Percentiles rank a stretch among this genome's conserved stretches.
Evolutionary conservation across 179 eudicot genomes (phyloP).

Genomic region (Kewa caespitosa): DNA sequence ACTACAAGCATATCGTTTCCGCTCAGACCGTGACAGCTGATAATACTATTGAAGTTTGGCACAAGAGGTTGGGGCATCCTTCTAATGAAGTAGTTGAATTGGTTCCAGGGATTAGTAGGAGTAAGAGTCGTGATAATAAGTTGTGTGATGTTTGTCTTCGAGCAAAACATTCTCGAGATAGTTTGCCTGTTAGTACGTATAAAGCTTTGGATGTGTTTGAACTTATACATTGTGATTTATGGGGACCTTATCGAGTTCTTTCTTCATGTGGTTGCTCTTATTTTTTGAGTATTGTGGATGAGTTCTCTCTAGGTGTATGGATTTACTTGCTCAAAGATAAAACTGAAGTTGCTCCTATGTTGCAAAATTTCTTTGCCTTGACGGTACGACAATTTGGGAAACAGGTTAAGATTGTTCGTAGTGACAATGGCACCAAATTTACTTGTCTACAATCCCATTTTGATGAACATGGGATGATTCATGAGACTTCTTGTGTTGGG

Average conservation of each 20-base stretch:
- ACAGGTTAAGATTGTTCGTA: neutral
- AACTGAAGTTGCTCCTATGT: neutral
- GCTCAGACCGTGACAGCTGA: neutral
- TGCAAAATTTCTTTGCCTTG: neutral
- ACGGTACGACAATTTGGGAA: neutral
- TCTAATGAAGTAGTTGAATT: neutral
- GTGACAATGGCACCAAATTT: slow-evolving; percentile 3
- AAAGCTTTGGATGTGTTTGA: neutral
- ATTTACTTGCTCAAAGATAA: neutral
- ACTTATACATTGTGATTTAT: neutral
- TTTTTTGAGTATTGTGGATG: neutral
- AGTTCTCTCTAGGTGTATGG: neutral
- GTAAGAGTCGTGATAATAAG: neutral
- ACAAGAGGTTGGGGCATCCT: neutral
- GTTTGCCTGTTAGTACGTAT: neutral
- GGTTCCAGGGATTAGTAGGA: neutral
- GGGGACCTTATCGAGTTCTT: neutral
- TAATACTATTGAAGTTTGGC: neutral
- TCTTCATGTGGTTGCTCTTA: neutral
- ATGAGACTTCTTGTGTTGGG: neutral
- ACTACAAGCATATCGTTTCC: neutral
- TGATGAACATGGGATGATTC: neutral
- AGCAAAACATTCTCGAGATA: no score
- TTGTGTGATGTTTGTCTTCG: neutral
- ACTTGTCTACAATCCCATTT: neutral